Evolutionary conservation across 805 yeast genomes (phyloP).

Genomic region (Candida andamanensis): DNA sequence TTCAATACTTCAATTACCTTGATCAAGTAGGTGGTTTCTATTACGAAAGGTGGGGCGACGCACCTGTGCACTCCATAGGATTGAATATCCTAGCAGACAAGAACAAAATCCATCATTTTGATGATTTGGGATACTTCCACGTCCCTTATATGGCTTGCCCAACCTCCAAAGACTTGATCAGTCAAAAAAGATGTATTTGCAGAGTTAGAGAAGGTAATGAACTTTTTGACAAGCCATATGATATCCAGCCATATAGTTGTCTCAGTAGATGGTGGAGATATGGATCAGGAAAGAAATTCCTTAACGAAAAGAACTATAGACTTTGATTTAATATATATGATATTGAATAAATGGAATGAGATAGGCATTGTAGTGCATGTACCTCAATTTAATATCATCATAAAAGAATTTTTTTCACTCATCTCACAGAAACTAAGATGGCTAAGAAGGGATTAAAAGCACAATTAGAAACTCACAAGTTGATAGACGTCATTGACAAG

Average conservation of each 20-base stretch:
- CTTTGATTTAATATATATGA: too few species aligned
- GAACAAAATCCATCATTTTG: slow-evolving; percentile 37
- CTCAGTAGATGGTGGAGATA: slow-evolving; percentile 71
- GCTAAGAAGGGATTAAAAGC: slow-evolving; percentile 27
- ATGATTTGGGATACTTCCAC: slow-evolving; percentile 41
- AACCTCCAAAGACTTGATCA: slow-evolving; percentile 23
- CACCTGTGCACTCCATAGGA: slow-evolving; percentile 41
- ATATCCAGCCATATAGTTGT: slow-evolving; percentile 56
- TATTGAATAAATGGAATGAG: too few species aligned
- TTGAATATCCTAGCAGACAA: slow-evolving; percentile 31
- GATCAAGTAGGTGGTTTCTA: slow-evolving; percentile 50
- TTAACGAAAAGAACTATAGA: slow-evolving; percentile 36
- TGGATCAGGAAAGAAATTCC: slow-evolving; percentile 55
- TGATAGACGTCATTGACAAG: slow-evolving; percentile 19
- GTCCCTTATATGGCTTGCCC: slow-evolving; percentile 42
- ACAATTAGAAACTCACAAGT: slow-evolving; percentile 27
- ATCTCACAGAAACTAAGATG: slow-evolving; percentile 16
- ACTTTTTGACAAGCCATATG: slow-evolving; percentile 30
- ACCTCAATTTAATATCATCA: too few species aligned
- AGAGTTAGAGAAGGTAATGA: slow-evolving; percentile 15
- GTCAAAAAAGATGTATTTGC: slow-evolving; percentile 37
- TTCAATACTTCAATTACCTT: slow-evolving; percentile 39
- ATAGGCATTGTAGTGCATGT: too few species aligned
- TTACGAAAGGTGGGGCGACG: slow-evolving; percentile 61
- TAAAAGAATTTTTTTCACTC: slow-evolving; percentile 6